Percentiles rank a stretch among this genome's conserved stretches.
phyloP scores from a whole-genome alignment of 306 rosid genomes.

The Hippophae gyantsensis region DNA sequence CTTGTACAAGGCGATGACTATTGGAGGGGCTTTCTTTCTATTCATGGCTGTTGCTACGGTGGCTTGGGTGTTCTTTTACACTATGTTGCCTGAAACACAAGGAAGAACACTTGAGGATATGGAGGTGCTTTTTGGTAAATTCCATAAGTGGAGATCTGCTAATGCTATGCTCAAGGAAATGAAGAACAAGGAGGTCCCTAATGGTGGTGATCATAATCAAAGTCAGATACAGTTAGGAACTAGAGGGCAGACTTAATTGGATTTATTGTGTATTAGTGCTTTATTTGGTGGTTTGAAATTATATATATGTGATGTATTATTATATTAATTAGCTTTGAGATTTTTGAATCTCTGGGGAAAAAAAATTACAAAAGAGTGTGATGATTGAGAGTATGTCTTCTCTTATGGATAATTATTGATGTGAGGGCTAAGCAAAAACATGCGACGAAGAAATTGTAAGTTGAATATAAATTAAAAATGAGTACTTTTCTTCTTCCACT shows the following conservation, averaged over 20 bases:
- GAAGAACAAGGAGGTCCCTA: not conserved
- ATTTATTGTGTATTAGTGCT: not conserved
- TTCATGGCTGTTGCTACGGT: conserved; percentile 29
- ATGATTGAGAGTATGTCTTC: no score
- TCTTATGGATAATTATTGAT: no score
- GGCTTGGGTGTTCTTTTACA: conserved; percentile 50
- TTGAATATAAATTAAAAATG: no score
- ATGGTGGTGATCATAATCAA: not conserved
- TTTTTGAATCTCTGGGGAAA: no score
- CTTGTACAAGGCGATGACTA: conserved; percentile 29
- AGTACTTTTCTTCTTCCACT: no score
- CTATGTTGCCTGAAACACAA: conserved; percentile 57
- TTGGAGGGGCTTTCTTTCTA: conserved; percentile 71
- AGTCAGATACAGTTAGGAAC: conserved; percentile 16
- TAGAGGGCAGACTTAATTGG: not conserved
- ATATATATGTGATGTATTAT: no score
- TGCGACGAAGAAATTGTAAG: no score
- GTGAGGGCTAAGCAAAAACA: no score
- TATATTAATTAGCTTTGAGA: no score
- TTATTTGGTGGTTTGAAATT: no score
- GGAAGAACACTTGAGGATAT: conserved; percentile 68
- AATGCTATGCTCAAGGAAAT: not conserved
- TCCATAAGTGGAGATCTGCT: conserved; percentile 20
- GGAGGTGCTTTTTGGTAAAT: conserved; percentile 61
- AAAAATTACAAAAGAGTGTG: no score